Evolutionary conservation across 306 rosid genomes (phyloP).

Genomic region (Prosopis cineraria): DNA sequence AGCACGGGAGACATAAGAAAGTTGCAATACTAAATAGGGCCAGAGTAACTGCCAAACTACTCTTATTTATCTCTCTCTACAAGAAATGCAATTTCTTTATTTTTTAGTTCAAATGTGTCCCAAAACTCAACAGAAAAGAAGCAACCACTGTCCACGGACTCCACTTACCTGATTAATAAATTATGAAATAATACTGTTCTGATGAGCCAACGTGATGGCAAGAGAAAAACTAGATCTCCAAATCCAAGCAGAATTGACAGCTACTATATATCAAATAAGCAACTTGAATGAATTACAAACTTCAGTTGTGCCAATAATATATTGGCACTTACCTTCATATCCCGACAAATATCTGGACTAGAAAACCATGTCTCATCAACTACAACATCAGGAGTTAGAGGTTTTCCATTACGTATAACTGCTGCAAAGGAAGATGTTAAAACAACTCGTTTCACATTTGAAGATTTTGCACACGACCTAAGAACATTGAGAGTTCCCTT

Average conservation of each 20-base stretch:
- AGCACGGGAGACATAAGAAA: background rate
- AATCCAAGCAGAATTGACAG: background rate
- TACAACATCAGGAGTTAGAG: background rate
- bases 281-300: background rate
- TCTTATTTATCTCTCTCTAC: background rate
- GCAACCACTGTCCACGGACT: background rate
- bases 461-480: constrained; percentile 41
- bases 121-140: background rate
- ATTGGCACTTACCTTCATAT: background rate
- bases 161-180: background rate
- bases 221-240: background rate
- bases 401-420: background rate
- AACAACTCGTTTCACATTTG: constrained; percentile 21
- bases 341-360: background rate
- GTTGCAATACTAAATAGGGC: background rate
- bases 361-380: constrained; percentile 19
- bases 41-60: background rate
- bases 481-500: constrained; percentile 5
- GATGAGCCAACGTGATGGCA: background rate
- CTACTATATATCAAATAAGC: background rate
- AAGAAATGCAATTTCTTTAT: background rate
- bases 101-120: background rate
- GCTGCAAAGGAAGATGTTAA: background rate
- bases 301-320: background rate
- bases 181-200: background rate